A percentile compares a stretch with the other conserved stretches of the same genome.
phyloP scores from a whole-genome alignment of 305 asterid species.

The Lippia alba region DNA sequence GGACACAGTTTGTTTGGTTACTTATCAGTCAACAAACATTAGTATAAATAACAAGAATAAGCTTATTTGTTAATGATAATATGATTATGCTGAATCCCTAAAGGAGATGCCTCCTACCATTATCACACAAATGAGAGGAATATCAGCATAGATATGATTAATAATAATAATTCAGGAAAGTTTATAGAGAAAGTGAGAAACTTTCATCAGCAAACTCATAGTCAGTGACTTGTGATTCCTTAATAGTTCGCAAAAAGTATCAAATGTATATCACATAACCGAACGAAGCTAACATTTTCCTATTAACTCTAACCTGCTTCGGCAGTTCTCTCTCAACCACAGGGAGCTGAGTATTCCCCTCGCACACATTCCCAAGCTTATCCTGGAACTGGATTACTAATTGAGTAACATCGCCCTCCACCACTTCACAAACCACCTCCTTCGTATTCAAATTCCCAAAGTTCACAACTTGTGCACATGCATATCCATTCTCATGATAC shows the following conservation, averaged over 20 bases:
- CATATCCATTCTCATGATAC: slow-evolving; percentile 94
- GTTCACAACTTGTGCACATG: slow-evolving; percentile 92
- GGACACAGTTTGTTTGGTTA: not conserved
- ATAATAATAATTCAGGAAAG: slow-evolving; percentile 4
- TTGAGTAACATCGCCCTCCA: slow-evolving; percentile 97
- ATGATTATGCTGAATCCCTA: not conserved
- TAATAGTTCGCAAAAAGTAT: not conserved
- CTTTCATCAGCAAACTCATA: not conserved
- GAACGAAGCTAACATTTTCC: not conserved
- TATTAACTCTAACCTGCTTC: slow-evolving; percentile 55
- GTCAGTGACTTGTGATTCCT: not conserved
- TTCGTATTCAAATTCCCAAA: slow-evolving; percentile 91
- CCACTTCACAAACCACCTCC: slow-evolving; percentile 97
- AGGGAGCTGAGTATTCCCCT: slow-evolving; percentile 86
- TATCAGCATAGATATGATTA: not conserved
- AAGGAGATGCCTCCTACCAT: not conserved
- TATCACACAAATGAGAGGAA: slow-evolving; percentile 1
- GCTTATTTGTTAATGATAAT: not conserved
- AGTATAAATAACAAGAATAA: not conserved
- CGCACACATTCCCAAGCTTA: slow-evolving; percentile 91
- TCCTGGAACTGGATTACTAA: slow-evolving; percentile 88
- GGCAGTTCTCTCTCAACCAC: slow-evolving; percentile 92
- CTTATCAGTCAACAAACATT: not conserved
- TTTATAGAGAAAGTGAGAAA: not conserved
- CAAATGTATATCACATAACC: not conserved